Conservation (phyloP, 1,284 basidiomycete species). For the Cryptococcus sp. region DNA sequence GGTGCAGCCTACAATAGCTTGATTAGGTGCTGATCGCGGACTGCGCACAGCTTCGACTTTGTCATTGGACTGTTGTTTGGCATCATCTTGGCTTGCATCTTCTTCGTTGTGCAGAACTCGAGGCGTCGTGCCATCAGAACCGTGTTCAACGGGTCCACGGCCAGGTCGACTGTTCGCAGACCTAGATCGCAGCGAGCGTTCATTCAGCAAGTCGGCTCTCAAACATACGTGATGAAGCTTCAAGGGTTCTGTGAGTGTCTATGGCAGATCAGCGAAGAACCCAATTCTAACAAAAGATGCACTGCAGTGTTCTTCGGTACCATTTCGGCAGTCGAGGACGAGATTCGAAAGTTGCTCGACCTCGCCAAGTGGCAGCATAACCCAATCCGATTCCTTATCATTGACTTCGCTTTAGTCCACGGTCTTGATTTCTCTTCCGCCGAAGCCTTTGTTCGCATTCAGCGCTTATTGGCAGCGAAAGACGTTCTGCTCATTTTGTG, state of each 20-base stretch:
- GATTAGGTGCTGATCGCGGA: background rate
- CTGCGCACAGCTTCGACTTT: constrained; percentile 71
- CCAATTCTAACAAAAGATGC: constrained; percentile 3
- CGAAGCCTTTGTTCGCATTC: constrained; percentile 90
- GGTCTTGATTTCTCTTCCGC: constrained; percentile 94
- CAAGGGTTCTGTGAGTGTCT: constrained; percentile 64
- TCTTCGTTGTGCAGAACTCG: constrained; percentile 94
- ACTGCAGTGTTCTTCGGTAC: constrained; percentile 86
- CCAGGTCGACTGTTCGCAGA: constrained; percentile 87
- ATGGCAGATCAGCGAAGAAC: background rate
- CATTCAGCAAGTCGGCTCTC: constrained; percentile 84
- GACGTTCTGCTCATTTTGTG: constrained; percentile 85
- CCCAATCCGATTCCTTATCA: constrained; percentile 84
- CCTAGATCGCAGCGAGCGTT: constrained; percentile 86
- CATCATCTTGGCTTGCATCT: constrained; percentile 87
- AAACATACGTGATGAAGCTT: constrained; percentile 84
- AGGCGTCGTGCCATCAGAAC: constrained; percentile 78
- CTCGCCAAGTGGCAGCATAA: constrained; percentile 71
- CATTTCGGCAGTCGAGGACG: constrained; percentile 80
- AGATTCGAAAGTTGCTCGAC: constrained; percentile 66
- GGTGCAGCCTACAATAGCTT: constrained; percentile 12
- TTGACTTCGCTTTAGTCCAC: constrained; percentile 81
- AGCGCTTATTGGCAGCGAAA: constrained; percentile 75
- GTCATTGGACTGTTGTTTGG: constrained; percentile 92
- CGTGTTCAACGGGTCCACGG: constrained; percentile 73